These are phyloP conservation scores for Hypoxylon sp. DNA, from an alignment of 2,329 filamentous ascomycete genomes.

Conservation along the genomic window DNA sequence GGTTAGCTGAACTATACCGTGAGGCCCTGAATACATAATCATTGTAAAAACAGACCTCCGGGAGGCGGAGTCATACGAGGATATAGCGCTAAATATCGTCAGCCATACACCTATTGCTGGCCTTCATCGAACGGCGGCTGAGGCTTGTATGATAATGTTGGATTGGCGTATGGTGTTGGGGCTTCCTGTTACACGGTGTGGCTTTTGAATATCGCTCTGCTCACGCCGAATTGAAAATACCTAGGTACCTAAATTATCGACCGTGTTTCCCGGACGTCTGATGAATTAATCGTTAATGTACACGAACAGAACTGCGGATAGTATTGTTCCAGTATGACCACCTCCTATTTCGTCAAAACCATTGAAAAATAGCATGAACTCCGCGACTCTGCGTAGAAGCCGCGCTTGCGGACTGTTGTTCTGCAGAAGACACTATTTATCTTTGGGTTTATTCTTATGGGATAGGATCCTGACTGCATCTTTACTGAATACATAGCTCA, in stretches of 20 bases:
- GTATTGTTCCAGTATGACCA: neutral
- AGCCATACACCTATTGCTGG: neutral
- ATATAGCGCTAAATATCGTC: neutral
- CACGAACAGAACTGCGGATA: neutral
- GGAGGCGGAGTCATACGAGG: neutral
- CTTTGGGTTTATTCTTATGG: slow-evolving; percentile 45
- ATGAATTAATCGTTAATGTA: slow-evolving; percentile 4
- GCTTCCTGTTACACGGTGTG: neutral
- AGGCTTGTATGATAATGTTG: neutral
- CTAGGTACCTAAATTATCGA: neutral
- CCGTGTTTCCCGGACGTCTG: neutral
- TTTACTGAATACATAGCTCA: slow-evolving; percentile 91
- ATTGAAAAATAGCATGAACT: neutral
- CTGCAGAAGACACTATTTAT: slow-evolving; percentile 15
- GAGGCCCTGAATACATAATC: neutral
- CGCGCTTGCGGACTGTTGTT: neutral
- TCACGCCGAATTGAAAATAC: neutral
- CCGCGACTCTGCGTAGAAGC: neutral
- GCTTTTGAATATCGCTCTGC: neutral
- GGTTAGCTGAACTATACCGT: too few species aligned
- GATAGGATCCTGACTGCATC: slow-evolving; percentile 89
- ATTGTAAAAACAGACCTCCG: neutral
- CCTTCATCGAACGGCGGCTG: neutral
- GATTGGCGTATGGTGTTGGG: neutral
- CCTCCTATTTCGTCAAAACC: neutral